Evolutionary conservation across 1,284 basidiomycete genomes (phyloP), one percentile per base, ranked within the genome.

Genomic region (Macrocystidia cucumis): DNA sequence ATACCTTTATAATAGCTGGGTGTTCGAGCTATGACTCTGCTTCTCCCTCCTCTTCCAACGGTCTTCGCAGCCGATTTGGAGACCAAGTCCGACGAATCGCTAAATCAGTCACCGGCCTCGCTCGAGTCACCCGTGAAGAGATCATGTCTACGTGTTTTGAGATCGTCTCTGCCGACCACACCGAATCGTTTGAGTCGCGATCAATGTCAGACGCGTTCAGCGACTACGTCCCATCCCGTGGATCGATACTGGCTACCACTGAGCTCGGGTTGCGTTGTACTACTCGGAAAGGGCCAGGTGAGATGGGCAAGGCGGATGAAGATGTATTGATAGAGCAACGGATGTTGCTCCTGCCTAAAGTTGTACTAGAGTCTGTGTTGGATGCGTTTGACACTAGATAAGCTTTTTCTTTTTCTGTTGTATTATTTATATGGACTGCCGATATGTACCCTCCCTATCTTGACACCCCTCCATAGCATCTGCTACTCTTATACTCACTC

Each of bases 101-200:
- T 9, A 69, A 68, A 37, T 65, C 75, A 0, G 77, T 76, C 14
- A 69, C 69, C 49, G 65, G 67, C 37, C 56, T 84, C 23, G 75
- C 78, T 4, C 66, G 62, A 30, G 70, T 81, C 29, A 70, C 71
- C 27, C 61, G 72, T 28, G 79, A 84, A 47, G 78, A 82, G 41
- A 80, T 82, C 48, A 72, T 84, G 63, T 78, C 75, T 4, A 78
- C 80, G 3, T 72, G 67, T 43, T 84, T 84, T 48, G 78, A 84
- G 47, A 67, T 84, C 22, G 55, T 80, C 28, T 63, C 72, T 19
- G 67, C 73, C 1, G 72, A 78, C 37, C 63, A 68, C 37, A 68
- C 65, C 8, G 57, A 63, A 12, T 21, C 48, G 9, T 83, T 76
- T 50, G 69, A 74, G 36, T 51, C 61, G 1, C 56, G 59, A 18